Conservation (phyloP, 83 land plant species). For the Picea mariana region DNA sequence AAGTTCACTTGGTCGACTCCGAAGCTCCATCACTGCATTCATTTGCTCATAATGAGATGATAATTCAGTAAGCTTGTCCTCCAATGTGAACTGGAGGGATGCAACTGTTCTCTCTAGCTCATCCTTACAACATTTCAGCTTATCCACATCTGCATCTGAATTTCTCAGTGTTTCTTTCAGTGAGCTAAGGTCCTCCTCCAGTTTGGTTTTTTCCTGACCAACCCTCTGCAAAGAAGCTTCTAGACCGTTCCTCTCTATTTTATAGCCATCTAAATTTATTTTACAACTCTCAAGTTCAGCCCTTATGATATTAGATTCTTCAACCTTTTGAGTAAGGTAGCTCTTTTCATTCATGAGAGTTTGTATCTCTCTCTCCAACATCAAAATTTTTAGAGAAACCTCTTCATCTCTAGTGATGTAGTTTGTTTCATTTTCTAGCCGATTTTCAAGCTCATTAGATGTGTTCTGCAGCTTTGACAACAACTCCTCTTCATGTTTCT, state of each 20-base stretch:
- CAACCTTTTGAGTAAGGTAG: slow-evolving; percentile 33
- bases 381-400: slow-evolving; percentile 23
- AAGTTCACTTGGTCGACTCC: not conserved
- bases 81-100: slow-evolving; percentile 29
- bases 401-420: slow-evolving; percentile 29
- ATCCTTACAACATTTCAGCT: slow-evolving; percentile 22
- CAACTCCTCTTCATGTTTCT: slow-evolving; percentile 29
- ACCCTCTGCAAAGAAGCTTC: slow-evolving; percentile 30
- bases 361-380: slow-evolving; percentile 31
- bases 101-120: slow-evolving; percentile 27
- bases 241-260: slow-evolving; percentile 29
- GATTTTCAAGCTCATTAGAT: slow-evolving; percentile 28
- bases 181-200: slow-evolving; percentile 29
- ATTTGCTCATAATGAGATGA: slow-evolving; percentile 22
- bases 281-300: slow-evolving; percentile 27
- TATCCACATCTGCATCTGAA: slow-evolving; percentile 23
- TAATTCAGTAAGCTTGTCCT: slow-evolving; percentile 10
- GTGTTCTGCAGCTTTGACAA: slow-evolving; percentile 30
- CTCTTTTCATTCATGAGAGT: slow-evolving; percentile 32
- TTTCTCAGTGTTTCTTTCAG: slow-evolving; percentile 27
- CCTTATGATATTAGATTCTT: slow-evolving; percentile 33
- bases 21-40: slow-evolving; percentile 8
- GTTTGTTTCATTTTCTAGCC: slow-evolving; percentile 24
- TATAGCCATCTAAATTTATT: slow-evolving; percentile 36
- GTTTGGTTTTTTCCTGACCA: slow-evolving; percentile 20